Percentiles rank a stretch among this genome's conserved stretches.
phyloP scores from a whole-genome alignment of 352 stramenopile species.

The Globisporangium nodosum region DNA sequence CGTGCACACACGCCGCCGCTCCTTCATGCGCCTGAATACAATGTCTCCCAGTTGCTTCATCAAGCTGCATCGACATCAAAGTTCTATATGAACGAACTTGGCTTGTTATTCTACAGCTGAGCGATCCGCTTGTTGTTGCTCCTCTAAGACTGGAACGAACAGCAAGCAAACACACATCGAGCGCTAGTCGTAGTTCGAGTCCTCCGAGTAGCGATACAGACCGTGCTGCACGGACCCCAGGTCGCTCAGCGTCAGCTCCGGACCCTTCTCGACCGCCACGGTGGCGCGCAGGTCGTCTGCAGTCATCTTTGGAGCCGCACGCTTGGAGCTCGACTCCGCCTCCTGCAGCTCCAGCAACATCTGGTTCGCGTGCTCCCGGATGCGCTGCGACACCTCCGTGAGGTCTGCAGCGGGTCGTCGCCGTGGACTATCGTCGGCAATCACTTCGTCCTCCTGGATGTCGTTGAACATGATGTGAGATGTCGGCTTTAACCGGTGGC shows the following conservation, averaged over 20 bases:
- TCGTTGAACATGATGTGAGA: conserved; percentile 46
- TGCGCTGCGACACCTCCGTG: conserved; percentile 45
- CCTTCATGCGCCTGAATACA: too few relatives aligned
- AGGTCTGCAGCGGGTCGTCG: conserved; percentile 23
- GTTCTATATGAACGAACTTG: background rate
- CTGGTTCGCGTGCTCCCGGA: conserved; percentile 37
- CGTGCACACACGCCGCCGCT: too few relatives aligned
- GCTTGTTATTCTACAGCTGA: background rate
- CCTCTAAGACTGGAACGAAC: background rate
- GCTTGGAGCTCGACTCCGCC: conserved; percentile 22
- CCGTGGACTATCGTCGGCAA: conserved; percentile 6
- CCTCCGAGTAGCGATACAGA: conserved; percentile 14
- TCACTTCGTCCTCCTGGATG: conserved; percentile 51
- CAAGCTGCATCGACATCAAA: too few relatives aligned
- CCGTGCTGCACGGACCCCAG: conserved; percentile 18
- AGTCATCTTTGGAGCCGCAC: conserved; percentile 23
- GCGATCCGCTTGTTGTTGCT: background rate
- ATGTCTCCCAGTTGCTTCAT: too few relatives aligned
- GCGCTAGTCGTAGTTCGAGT: conserved; percentile 20
- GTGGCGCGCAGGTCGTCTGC: conserved; percentile 44
- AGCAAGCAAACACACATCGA: background rate
- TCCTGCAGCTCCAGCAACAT: conserved; percentile 27
- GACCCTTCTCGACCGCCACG: conserved; percentile 24
- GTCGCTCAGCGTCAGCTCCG: conserved; percentile 36
- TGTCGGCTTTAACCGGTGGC: conserved; percentile 11